These are phyloP conservation scores for Mortierella sp. DNA, from an alignment of 371 early-diverging fungal genomes.

Conservation along the genomic window DNA sequence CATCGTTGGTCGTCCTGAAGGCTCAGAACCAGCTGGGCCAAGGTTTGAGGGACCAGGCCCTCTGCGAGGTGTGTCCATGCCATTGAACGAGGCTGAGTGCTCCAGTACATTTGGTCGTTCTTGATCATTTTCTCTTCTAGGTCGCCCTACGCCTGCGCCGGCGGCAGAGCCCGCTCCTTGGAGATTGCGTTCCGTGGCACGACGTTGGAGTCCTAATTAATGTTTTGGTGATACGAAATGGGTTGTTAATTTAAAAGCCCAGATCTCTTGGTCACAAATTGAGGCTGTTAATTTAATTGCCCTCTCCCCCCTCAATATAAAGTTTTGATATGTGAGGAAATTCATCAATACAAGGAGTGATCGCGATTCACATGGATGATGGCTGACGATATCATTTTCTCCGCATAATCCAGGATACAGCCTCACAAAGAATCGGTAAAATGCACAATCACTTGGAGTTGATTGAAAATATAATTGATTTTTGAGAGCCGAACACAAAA, in stretches of 20 bases:
- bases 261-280: not conserved
- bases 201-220: constrained; percentile 29
- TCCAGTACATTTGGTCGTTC: constrained; percentile 43
- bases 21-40: constrained; percentile 57
- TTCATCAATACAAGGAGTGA: not conserved
- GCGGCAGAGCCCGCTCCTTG: constrained; percentile 9
- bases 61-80: constrained; percentile 21
- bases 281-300: not conserved
- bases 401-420: constrained; percentile 6
- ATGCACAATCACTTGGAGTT: constrained; percentile 6
- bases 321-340: not conserved
- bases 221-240: constrained; percentile 1
- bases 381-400: constrained; percentile 13
- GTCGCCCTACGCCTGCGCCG: constrained; percentile 16
- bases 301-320: not conserved
- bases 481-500: constrained; percentile 8
- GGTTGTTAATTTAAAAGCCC: not conserved
- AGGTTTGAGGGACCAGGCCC: constrained; percentile 33
- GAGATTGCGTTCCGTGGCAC: constrained; percentile 38
- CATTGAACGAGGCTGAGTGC: constrained; percentile 39
- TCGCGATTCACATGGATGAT: not conserved
- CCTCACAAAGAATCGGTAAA: not conserved
- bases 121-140: constrained; percentile 12
- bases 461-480: not conserved
- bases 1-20: constrained; percentile 13